Conservation (phyloP, 306 rosid species). For the Prunus padus region DNA sequence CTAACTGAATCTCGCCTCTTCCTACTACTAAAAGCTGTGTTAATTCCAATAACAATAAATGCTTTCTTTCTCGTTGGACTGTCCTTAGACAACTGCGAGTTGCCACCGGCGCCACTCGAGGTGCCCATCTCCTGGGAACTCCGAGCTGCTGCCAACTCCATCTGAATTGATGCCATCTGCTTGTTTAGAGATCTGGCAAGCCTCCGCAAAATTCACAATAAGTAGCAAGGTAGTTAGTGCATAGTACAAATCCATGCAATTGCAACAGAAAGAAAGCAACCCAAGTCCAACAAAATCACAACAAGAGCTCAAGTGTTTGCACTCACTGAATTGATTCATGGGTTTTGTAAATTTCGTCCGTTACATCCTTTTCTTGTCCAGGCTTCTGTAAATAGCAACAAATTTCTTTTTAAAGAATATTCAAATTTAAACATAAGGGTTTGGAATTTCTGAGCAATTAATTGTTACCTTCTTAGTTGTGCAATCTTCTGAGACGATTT, state of each 20-base stretch:
- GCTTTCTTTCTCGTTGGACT: constrained; percentile 56
- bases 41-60: constrained; percentile 87
- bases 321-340: constrained; percentile 96
- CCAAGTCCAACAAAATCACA: constrained; percentile 17
- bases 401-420: neutral
- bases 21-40: constrained; percentile 98
- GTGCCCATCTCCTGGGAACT: constrained; percentile 49
- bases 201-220: constrained; percentile 35
- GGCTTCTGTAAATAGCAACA: constrained; percentile 43
- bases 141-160: constrained; percentile 80
- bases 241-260: constrained; percentile 3
- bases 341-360: constrained; percentile 64
- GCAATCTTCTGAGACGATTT: constrained; percentile 66
- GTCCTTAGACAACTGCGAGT: constrained; percentile 23
- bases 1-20: constrained; percentile 95
- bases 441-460: neutral
- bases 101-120: constrained; percentile 40
- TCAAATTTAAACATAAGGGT: neutral
- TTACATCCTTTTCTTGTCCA: constrained; percentile 46
- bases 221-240: constrained; percentile 12
- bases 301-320: constrained; percentile 9
- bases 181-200: constrained; percentile 72
- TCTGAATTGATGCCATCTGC: constrained; percentile 77
- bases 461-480: constrained; percentile 45
- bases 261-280: constrained; percentile 5